phyloP scores from a whole-genome alignment of 306 rosid species.

The Cyamopsis tetragonoloba region DNA sequence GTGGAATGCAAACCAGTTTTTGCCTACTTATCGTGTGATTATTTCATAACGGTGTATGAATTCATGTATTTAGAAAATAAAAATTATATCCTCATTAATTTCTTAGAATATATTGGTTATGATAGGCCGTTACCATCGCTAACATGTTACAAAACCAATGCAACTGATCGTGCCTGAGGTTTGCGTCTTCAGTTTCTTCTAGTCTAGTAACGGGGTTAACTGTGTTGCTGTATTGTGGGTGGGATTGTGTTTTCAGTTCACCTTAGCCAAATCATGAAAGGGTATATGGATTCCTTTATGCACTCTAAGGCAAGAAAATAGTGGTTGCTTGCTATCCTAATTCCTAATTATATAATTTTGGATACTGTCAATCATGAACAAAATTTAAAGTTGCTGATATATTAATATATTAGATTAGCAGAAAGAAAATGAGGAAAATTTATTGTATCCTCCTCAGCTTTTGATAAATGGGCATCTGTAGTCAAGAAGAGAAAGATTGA shows the following conservation, averaged over 20 bases:
- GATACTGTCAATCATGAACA: neutral
- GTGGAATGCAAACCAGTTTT: neutral
- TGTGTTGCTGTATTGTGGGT: neutral
- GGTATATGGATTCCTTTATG: neutral
- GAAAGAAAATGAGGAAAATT: neutral
- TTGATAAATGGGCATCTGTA: neutral
- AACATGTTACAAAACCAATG: neutral
- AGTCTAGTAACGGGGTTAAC: neutral
- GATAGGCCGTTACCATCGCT: neutral
- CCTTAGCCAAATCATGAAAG: neutral
- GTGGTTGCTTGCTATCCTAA: neutral
- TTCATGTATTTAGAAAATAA: constrained; percentile 10
- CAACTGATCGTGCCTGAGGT: neutral
- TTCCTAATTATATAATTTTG: neutral
- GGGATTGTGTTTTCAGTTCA: neutral
- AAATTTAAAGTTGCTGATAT: neutral
- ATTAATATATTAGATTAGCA: neutral
- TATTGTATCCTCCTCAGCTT: neutral
- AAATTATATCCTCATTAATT: neutral
- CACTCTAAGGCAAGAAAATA: neutral
- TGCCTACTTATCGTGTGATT: neutral
- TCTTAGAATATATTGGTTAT: neutral
- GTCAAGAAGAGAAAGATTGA: neutral
- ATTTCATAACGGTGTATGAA: neutral
- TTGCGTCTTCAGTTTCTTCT: neutral